phyloP scores from a whole-genome alignment of 148 eudicot species.

The Limonium bicolor region DNA sequence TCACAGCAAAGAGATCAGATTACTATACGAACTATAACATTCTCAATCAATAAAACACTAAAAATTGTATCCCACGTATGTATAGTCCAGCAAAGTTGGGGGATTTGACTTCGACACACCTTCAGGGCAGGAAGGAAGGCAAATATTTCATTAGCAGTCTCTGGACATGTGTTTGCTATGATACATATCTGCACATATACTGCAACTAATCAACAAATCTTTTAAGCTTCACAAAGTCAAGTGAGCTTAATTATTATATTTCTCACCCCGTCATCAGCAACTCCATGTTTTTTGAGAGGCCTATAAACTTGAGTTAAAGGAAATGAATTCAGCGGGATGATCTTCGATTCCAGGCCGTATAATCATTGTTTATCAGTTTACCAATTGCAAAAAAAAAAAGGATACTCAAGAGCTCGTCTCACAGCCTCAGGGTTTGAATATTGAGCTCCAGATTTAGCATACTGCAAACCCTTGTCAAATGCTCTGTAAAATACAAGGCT shows the following conservation, averaged over 20 bases:
- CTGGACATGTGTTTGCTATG: conserved; percentile 61
- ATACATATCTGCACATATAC: conserved; percentile 44
- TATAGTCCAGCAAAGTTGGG: not conserved
- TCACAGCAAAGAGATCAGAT: not conserved
- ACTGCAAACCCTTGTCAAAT: conserved; percentile 64
- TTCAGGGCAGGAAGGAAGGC: conserved; percentile 69
- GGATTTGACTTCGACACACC: conserved; percentile 23
- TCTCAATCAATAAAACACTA: not conserved
- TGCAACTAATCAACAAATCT: not conserved
- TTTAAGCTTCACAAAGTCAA: not conserved
- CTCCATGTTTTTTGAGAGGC: conserved; percentile 51
- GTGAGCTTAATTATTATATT: not conserved
- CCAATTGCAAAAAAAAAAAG: conserved; percentile 16
- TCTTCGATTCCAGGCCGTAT: conserved; percentile 1
- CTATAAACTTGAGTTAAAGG: conserved; percentile 47
- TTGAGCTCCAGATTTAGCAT: conserved; percentile 44
- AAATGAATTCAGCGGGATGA: conserved; percentile 15
- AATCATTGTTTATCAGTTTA: not conserved
- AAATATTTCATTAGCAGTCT: conserved; percentile 55
- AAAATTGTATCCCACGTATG: not conserved
- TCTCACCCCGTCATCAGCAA: conserved; percentile 67
- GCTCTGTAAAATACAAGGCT: too few species aligned
- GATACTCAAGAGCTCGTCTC: conserved; percentile 66
- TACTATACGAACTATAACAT: not conserved
- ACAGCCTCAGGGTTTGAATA: conserved; percentile 41